Conservation (phyloP, 306 rosid genomes). For the Aeschynomene evenia region DNA sequence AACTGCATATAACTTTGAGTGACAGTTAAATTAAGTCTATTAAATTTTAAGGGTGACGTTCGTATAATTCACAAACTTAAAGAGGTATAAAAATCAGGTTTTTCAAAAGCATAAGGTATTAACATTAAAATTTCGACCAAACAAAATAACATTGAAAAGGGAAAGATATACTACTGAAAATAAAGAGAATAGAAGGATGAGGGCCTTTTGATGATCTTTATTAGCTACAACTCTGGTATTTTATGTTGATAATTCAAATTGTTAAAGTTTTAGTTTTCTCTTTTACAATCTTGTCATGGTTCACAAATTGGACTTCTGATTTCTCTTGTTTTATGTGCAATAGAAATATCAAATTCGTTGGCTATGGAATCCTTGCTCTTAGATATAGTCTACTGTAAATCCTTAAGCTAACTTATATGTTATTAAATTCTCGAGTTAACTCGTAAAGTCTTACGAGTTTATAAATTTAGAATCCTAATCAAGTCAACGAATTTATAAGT, state of each 20-base stretch:
- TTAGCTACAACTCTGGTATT: not conserved
- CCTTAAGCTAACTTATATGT: not conserved
- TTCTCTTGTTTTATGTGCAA: slow-evolving; percentile 4
- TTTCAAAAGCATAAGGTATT: not conserved
- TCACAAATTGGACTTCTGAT: slow-evolving; percentile 10
- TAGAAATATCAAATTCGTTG: not conserved
- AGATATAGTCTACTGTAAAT: not conserved
- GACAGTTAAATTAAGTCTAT: too few species aligned
- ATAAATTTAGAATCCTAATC: too few species aligned
- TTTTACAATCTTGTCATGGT: slow-evolving; percentile 13
- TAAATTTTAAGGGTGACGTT: too few species aligned
- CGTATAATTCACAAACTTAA: not conserved
- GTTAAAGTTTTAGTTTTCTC: not conserved
- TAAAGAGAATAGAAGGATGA: not conserved
- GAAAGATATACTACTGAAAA: not conserved
- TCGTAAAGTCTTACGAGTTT: too few species aligned
- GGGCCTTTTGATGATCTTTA: not conserved
- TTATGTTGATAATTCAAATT: not conserved
- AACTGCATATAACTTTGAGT: too few species aligned
- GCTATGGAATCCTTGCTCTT: not conserved
- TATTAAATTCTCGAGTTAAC: too few species aligned
- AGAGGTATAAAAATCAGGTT: not conserved
- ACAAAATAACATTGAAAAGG: not conserved
- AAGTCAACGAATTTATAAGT: too few species aligned
- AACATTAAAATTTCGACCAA: not conserved